These are phyloP conservation scores for Puccinellia tenuiflora DNA, from an alignment of 176 grass and related monocot genomes.

Conservation along the genomic window DNA sequence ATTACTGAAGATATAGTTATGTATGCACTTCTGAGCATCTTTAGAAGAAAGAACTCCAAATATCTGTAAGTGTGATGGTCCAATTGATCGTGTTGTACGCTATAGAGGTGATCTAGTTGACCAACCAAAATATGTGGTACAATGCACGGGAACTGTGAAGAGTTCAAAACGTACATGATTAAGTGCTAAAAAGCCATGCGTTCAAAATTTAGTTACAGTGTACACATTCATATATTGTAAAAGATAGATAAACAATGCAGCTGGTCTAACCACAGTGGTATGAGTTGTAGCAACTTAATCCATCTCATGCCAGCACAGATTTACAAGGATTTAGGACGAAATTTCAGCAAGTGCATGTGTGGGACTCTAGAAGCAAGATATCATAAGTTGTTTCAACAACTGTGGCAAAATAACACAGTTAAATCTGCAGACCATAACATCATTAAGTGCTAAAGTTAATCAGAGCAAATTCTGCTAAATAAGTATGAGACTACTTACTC, in stretches of 20 bases:
- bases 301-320: background rate
- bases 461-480: background rate
- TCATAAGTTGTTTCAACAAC: background rate
- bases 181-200: background rate
- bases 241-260: slow-evolving; percentile 6
- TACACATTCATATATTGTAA: background rate
- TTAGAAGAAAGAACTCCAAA: background rate
- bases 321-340: background rate
- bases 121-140: background rate
- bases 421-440: slow-evolving; percentile 6
- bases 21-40: background rate
- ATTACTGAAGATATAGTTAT: slow-evolving; percentile 19
- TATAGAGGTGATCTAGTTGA: background rate
- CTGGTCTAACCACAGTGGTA: background rate
- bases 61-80: background rate
- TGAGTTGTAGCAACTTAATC: background rate
- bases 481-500: slow-evolving; percentile 60
- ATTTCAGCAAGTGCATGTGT: background rate
- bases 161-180: background rate
- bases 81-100: slow-evolving; percentile 2
- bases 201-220: background rate
- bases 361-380: slow-evolving; percentile 10
- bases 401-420: background rate
- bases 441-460: background rate
- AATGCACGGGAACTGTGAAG: background rate